phyloP scores from a whole-genome alignment of 805 yeast species.

The Candida ortonii region DNA sequence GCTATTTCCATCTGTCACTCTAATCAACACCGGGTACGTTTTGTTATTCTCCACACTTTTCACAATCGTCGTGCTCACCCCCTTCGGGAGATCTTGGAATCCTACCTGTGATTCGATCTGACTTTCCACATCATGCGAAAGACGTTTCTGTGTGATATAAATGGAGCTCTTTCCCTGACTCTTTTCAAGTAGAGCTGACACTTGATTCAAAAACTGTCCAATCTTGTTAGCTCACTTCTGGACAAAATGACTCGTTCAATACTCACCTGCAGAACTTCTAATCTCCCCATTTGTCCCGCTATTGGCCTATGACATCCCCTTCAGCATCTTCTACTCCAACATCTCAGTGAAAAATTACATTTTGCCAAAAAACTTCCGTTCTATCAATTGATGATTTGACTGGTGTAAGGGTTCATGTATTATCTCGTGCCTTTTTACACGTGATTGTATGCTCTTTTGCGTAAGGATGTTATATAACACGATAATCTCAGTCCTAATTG shows the following conservation, averaged over 20 bases:
- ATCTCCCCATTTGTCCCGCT: conserved; percentile 16
- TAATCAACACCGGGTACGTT: conserved; percentile 61
- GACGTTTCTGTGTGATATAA: conserved; percentile 59
- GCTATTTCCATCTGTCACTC: conserved; percentile 59
- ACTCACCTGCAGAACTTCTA: conserved; percentile 28
- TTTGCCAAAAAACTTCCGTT: too few relatives aligned
- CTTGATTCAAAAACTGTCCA: conserved; percentile 27
- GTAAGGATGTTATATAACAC: too few relatives aligned
- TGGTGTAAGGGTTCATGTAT: too few relatives aligned
- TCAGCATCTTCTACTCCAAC: background rate
- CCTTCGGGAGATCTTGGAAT: conserved; percentile 18
- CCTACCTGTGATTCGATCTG: conserved; percentile 18
- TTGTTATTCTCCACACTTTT: conserved; percentile 6
- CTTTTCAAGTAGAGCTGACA: conserved; percentile 17
- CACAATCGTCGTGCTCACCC: conserved; percentile 14
- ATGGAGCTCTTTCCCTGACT: conserved; percentile 44
- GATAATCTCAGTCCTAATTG: too few relatives aligned
- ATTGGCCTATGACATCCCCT: background rate
- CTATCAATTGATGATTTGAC: too few relatives aligned
- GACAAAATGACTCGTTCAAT: background rate
- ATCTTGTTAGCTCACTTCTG: conserved; percentile 3
- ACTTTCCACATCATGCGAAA: conserved; percentile 24
- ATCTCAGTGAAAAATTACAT: too few relatives aligned
- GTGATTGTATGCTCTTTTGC: too few relatives aligned
- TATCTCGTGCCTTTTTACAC: too few relatives aligned